phyloP scores from a whole-genome alignment of 768 basidiomycete species.

The Boletus rubroflammeus region DNA sequence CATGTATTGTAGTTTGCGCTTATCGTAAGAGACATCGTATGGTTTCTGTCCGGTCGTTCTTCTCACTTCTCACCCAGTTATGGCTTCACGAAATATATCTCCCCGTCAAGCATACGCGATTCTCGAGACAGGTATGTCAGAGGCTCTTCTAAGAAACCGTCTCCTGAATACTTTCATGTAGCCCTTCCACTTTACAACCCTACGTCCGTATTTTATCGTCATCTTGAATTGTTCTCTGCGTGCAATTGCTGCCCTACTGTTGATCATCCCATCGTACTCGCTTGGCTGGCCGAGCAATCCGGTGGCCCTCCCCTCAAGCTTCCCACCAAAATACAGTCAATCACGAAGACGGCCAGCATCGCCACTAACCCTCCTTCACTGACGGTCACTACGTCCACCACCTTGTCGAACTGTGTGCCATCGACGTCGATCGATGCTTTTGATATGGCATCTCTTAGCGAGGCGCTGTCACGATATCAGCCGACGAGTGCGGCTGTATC shows the following conservation, averaged over 20 bases:
- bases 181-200: conserved; percentile 55
- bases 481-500: conserved; percentile 8
- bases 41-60: not conserved
- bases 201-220: conserved; percentile 43
- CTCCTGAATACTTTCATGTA: conserved; percentile 13
- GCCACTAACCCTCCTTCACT: conserved; percentile 9
- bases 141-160: not conserved
- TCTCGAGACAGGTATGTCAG: conserved; percentile 42
- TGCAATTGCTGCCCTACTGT: conserved; percentile 39
- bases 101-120: conserved; percentile 38
- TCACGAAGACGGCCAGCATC: conserved; percentile 1
- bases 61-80: conserved; percentile 37
- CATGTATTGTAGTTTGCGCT: conserved; percentile 50
- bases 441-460: conserved; percentile 22
- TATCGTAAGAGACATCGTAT: conserved; percentile 39
- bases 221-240: conserved; percentile 45
- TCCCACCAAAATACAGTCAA: conserved; percentile 11
- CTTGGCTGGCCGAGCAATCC: conserved; percentile 35
- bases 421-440: conserved; percentile 18
- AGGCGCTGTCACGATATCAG: conserved; percentile 28
- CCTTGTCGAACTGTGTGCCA: conserved; percentile 1
- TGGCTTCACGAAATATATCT: conserved; percentile 39
- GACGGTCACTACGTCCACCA: conserved; percentile 9
- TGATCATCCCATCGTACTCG: conserved; percentile 39
- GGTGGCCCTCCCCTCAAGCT: conserved; percentile 13